Evolutionary conservation across 139 green algal species (phyloP), one percentile per base, ranked within the genome.

Genomic region (Spirogloea muscicola): DNA sequence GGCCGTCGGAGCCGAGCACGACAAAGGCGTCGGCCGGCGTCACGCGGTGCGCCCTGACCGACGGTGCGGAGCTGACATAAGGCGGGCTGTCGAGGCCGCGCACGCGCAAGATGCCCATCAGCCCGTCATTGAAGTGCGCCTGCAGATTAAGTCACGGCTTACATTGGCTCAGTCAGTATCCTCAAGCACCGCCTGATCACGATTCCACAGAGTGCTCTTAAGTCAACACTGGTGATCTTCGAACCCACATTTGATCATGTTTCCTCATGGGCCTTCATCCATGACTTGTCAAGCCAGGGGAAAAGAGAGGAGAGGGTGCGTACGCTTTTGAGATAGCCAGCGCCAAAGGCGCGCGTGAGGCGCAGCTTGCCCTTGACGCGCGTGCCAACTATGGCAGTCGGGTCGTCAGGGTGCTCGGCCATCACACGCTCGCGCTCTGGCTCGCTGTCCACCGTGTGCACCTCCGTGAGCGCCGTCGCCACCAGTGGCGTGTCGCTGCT

Each of bases 1-100:
- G 91, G 49, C 88, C 89, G 66, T 94, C 90, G 65, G 89, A 92
- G 3, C 87, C 89, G 49, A 93, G 71, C 21, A 94, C 42, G 48
- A 65, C 57, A 18, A 78, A 78, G 18, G 25, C 25, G 61, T 78
- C 69, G n/a, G n/a, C n/a, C n/a, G n/a, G n/a, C n/a, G n/a, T n/a
- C n/a, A n/a, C n/a, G n/a, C n/a, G n/a, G n/a, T 34, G 41, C 38
- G 59, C 38, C 2, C 51, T 49, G 6, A 38, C 68, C 27, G 25
- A 49, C 38, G 68, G 68, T 34, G 31, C 41, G 29, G 34, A 59
- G 55, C 34, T 60, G 34, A 76, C 51, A 43, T 76, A 76, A 27
- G 68, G 68, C 0, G 68, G 68, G 18, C 34, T 60, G 3, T 52
- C 68, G 31, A 76, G 49, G 34, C 49, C 52, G 29, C 51, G 41